Base-by-base conservation (phyloP, 495 filamentous ascomycete genomes). In the Chaetomium tenue region DNA sequence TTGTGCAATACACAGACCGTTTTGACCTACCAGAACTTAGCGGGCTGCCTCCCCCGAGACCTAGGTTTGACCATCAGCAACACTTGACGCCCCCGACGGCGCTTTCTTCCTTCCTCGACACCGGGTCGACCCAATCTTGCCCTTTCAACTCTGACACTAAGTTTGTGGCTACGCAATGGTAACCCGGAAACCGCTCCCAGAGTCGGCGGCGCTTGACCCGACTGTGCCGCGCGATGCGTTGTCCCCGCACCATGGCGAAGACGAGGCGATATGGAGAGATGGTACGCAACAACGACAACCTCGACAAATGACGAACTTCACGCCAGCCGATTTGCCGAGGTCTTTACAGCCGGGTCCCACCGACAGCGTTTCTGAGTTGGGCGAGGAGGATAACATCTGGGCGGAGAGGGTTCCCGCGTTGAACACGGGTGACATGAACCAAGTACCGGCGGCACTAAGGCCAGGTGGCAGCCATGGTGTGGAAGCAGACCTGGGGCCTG, bases 181-280 rank as follows among this genome's bases (percentile, higher is more conserved):
- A 16, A 51, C 63, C 22, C 59, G 71, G 51, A 82, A 82, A 59
- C 79, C 82, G 44, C 60, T 78, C 47, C 72, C 79, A 28, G 58
- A 66, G 30, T 63, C 66, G 61, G 67, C 74, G 51, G 70, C 74
- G 16, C 61, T 68, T 39, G 65, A 74, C 47, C 68, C 74, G 16
- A 64, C 64, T 37, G 57, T 68, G 42, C 66, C 64, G 51, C 71
- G 65, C 63, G 71, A 74, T 50, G 62, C 71, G 67, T 72, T 72
- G 70, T 70, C 77, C 20, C 70, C 74, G 28, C 65, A 66, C 37
- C 72, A 76, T 63, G 72, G 75, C 16, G 75, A 75, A 13, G 63
- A 69, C 44, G 74, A 74, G 30, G 72, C 68, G 60, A 66, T 71
- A 48, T 83, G 78, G 79, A 70, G 58, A 16, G 72, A 67, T 47